Percentiles rank a stretch among this genome's conserved stretches.
Evolutionary conservation across 345 rosid genomes (phyloP).

Genomic region (Mallotus nudiflorus): DNA sequence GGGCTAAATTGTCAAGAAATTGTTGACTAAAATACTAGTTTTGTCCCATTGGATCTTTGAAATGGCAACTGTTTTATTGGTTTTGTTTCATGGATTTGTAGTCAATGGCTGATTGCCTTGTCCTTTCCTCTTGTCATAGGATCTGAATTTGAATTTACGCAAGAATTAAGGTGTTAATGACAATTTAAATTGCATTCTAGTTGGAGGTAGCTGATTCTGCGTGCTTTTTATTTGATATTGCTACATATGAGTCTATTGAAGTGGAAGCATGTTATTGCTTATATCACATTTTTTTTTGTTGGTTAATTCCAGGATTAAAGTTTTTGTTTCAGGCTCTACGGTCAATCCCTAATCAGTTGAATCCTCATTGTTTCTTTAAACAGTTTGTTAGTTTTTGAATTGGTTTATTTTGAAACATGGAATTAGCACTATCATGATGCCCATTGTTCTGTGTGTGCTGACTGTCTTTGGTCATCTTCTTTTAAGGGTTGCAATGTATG

Average conservation of each 20-base stretch:
- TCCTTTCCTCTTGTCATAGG: too few species aligned
- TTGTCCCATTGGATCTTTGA: not conserved
- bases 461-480: not conserved
- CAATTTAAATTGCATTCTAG: not conserved
- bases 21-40: not conserved
- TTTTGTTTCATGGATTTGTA: too few species aligned
- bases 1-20: not conserved
- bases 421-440: conserved; percentile 1
- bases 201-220: not conserved
- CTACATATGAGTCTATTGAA: not conserved
- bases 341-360: not conserved
- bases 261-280: not conserved
- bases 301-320: not conserved
- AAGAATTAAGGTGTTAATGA: not conserved
- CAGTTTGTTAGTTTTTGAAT: not conserved
- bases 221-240: too few species aligned
- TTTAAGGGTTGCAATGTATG: not conserved
- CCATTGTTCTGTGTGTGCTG: not conserved
- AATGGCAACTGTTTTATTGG: too few species aligned
- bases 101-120: too few species aligned
- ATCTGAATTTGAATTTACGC: not conserved
- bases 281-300: not conserved
- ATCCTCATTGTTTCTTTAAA: not conserved
- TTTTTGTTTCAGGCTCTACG: not conserved
- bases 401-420: not conserved